Evolutionary conservation across 345 rosid species (phyloP), one percentile per base, ranked within the genome.

Genomic region (Rhodomyrtus tomentosa): DNA sequence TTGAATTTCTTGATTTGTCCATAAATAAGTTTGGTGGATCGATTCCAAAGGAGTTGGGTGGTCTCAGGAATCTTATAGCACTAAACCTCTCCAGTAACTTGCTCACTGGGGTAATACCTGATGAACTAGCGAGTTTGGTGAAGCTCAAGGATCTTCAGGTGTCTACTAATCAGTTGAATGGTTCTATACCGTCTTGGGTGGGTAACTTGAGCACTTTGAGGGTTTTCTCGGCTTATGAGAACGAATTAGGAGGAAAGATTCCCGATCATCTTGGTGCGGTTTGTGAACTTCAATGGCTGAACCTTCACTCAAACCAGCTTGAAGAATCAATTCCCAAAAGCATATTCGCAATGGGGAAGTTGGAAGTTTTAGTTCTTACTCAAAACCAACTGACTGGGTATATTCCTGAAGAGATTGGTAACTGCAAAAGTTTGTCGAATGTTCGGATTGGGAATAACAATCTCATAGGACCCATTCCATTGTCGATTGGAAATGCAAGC

Each of bases 281-380:
- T 88, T 94, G 98, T 56, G 94, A 93, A 59, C 84, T 96, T 84
- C 88, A 89, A 74, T 88, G 91, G 90, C 88, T 96, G 90, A 96
- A 96, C 90, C 97, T 96, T 88, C 99, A 96, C 83, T 95, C 99
- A 2, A 96, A 96, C 87, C 89, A 88, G 87, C 94, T 96, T 14
- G 90, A 88, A n/a, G 98, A 98, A 91, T 55, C 90, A 81, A 92
- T 96, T 55, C 99, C 99, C 10, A 83, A 87, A 86, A 92, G 95
- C 88, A 84, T 96, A 82, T 96, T 96, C 84, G 89, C 91, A 68
- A 92, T 85, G 91, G 98, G 98, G 86, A 96, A 92, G 92, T 92
- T 96, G 85, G 91, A 92, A 88, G 85, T 91, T 86, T 90, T 97
- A 93, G 91, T 95, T 85, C 92, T 96, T 82, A 95, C 99, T 11